A percentile compares a stretch with the other conserved stretches of the same genome.
Evolutionary conservation across 106 monocot species (phyloP).

Genomic region (Dendrobium officinale): DNA sequence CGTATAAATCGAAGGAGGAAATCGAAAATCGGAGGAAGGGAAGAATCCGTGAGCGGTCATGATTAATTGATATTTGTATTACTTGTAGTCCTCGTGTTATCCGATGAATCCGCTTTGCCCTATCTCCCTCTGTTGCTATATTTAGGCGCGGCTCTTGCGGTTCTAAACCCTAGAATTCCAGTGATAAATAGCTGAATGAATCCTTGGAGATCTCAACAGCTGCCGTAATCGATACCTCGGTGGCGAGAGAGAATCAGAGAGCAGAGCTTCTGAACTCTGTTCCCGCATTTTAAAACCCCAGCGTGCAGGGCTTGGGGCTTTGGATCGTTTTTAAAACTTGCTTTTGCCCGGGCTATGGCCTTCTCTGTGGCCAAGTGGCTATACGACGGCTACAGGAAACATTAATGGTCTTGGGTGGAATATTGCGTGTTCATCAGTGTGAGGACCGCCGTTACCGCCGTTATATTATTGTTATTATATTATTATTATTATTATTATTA

Average conservation of each 20-base stretch:
- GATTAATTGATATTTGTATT: background rate
- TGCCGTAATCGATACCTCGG: background rate
- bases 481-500: no score
- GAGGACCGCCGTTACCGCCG: no score
- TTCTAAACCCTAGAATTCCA: background rate
- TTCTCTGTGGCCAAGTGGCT: background rate
- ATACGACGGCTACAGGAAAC: background rate
- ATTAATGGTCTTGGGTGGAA: no score
- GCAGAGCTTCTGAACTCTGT: background rate
- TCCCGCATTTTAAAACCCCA: constrained; percentile 2
- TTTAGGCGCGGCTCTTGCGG: background rate
- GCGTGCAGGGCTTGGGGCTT: background rate
- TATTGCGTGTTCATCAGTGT: background rate
- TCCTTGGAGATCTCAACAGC: background rate
- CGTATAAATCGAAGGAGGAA: background rate
- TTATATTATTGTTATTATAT: no score
- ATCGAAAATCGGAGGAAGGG: background rate
- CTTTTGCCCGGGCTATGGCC: background rate
- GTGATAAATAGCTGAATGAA: background rate
- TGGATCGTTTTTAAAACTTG: background rate
- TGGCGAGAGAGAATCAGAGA: background rate
- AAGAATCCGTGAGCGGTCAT: background rate
- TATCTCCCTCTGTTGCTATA: background rate
- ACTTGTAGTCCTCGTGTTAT: background rate
- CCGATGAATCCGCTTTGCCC: constrained; percentile 1